A percentile compares a stretch with the other conserved stretches of the same genome.
These are phyloP conservation scores for Spiromastix sp. DNA, from an alignment of 2,329 filamentous ascomycete genomes.

Conservation along the genomic window DNA sequence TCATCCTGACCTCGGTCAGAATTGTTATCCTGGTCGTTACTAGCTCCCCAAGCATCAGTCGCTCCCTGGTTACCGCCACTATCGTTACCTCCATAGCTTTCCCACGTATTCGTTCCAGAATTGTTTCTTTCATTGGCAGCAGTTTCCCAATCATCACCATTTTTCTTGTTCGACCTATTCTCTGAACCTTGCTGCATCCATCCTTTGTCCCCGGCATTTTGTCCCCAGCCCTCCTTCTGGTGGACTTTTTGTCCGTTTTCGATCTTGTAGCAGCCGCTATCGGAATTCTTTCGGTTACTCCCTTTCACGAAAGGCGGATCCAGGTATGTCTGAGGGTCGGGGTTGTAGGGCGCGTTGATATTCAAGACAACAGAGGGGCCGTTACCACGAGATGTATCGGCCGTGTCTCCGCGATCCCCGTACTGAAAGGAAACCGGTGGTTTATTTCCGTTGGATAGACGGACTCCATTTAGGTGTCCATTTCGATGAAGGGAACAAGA, in stretches of 20 bases:
- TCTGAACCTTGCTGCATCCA: too few species aligned
- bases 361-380: conserved; percentile 12
- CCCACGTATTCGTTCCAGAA: too few species aligned
- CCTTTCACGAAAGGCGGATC: background rate
- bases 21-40: too few species aligned
- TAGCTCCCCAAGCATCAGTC: too few species aligned
- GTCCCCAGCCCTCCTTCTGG: conserved; percentile 1
- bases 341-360: conserved; percentile 7
- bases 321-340: background rate
- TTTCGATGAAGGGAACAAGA: background rate
- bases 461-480: too few species aligned
- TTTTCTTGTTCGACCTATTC: background rate
- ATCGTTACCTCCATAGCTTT: too few species aligned
- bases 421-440: background rate
- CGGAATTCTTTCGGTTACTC: background rate
- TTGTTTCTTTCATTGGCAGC: too few species aligned
- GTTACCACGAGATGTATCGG: background rate
- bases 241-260: conserved; percentile 10
- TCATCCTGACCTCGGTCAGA: too few species aligned
- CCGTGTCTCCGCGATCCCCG: too few species aligned
- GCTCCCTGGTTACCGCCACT: too few species aligned
- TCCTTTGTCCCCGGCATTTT: too few species aligned
- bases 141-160: too few species aligned
- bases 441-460: background rate
- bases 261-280: conserved; percentile 12